phyloP scores from a whole-genome alignment of 208 protist species.

The Eutreptiella sp. region DNA sequence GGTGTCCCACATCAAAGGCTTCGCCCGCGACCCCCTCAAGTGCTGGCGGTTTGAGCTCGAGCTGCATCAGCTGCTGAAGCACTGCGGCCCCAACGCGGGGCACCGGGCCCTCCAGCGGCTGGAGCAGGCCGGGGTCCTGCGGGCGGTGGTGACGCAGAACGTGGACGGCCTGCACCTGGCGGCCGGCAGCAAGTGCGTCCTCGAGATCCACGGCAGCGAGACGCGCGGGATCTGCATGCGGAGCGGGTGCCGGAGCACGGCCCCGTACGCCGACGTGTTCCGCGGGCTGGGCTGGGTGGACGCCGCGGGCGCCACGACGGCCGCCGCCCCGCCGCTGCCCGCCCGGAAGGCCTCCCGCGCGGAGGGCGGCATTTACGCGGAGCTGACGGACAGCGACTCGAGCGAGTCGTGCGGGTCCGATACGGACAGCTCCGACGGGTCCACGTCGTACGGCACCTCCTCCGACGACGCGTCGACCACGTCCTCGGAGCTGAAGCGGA shows the following conservation, averaged over 20 bases:
- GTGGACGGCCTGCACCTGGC: conserved; percentile 50
- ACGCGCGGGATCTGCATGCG: conserved; percentile 36
- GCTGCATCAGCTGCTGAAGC: conserved; percentile 19
- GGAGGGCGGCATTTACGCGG: not conserved
- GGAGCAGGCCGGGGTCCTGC: not conserved
- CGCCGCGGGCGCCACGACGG: not conserved
- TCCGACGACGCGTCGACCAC: not conserved
- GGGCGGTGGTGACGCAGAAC: conserved; percentile 48
- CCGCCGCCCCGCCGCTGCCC: not conserved
- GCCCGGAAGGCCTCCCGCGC: not conserved
- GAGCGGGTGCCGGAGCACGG: not conserved
- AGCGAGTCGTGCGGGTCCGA: too few relatives aligned
- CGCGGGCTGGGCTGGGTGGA: conserved; percentile 1
- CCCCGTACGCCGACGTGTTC: conserved; percentile 15
- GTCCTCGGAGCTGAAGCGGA: not conserved
- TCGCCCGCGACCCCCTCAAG: conserved; percentile 25
- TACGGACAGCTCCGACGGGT: not conserved
- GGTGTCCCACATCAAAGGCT: conserved; percentile 40
- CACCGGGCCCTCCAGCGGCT: conserved; percentile 37
- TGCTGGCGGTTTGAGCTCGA: conserved; percentile 34
- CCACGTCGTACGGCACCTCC: not conserved
- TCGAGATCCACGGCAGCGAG: conserved; percentile 45
- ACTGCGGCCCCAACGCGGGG: conserved; percentile 35
- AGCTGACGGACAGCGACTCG: not conserved
- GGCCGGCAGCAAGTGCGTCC: conserved; percentile 30